These are phyloP conservation scores for Phaeotremella fagi DNA, from an alignment of 768 basidiomycete genomes.

Conservation along the genomic window DNA sequence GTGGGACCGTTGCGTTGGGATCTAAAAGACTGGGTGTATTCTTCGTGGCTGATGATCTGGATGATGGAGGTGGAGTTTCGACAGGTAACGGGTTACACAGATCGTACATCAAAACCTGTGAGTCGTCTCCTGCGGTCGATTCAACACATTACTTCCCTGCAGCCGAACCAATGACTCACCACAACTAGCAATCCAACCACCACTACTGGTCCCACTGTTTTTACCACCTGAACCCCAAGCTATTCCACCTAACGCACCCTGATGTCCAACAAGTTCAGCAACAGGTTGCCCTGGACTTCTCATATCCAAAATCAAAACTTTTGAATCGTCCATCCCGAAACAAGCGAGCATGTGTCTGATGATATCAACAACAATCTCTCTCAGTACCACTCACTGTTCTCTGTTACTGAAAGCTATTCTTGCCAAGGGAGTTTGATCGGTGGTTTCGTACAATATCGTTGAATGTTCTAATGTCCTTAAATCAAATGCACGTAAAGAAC, in stretches of 20 bases:
- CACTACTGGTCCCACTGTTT: constrained; percentile 51
- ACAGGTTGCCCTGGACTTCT: constrained; percentile 92
- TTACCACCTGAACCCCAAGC: constrained; percentile 72
- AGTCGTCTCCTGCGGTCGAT: constrained; percentile 93
- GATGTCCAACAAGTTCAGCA: constrained; percentile 80
- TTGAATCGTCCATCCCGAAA: constrained; percentile 86
- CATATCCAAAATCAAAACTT: constrained; percentile 94
- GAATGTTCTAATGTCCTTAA: constrained; percentile 94
- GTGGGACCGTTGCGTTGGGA: constrained; percentile 7
- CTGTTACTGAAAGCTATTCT: constrained; percentile 52
- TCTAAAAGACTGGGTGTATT: constrained; percentile 16
- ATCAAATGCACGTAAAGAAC: constrained; percentile 92
- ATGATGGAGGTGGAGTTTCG: constrained; percentile 44
- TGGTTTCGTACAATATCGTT: constrained; percentile 87
- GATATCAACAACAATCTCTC: constrained; percentile 23
- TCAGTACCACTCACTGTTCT: constrained; percentile 32
- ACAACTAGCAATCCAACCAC: constrained; percentile 78
- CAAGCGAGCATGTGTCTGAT: constrained; percentile 95
- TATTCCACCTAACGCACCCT: constrained; percentile 73
- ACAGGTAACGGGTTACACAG: constrained; percentile 51
- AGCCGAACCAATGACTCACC: no score
- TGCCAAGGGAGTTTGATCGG: constrained; percentile 43
- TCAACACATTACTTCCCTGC: no score
- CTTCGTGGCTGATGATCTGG: constrained; percentile 8
- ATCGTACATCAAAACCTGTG: constrained; percentile 91